Evolutionary conservation across 2,329 filamentous ascomycete genomes (phyloP), one percentile per base, ranked within the genome.

Genomic region (Lachnellula hyalina): DNA sequence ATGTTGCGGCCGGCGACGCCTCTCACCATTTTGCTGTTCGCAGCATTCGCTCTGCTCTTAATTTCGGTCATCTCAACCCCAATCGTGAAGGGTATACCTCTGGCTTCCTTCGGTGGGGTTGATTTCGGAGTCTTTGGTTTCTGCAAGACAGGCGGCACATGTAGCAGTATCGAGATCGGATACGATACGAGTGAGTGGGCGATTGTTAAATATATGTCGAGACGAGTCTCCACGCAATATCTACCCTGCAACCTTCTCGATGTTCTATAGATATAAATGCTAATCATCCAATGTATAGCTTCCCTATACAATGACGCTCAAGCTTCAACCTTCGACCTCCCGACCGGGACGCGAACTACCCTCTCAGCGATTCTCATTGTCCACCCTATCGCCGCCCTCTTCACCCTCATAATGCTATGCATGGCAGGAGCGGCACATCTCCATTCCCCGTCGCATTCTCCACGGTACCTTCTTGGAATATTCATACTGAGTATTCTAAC

Each of bases 41-140:
- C 82, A 67, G 91, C 93, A 62, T 96, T 99, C 72, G 87, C 79
- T 60, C 78, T 97, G 59, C 80, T 97, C 51, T 77, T 97, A 47
- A 78, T 99, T 40, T 89, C 91, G 47, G 89, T 92, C 40, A 75
- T 99, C n/a, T 96, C 93, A 1, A 92, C 90, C 0, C 94, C 94
- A 17, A 84, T 99, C 63, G 87, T 97, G 69, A 85, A 87, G 68
- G 81, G 79, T 25, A 95, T 99, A 47, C 90, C 91, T 9, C 78
- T 99, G 42, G 92, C 89, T 38, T 85, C 83, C 51, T 93, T 85
- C 68, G 75, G 85, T 42, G 85, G 86, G 65, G 83, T 89, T 63
- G 85, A 85, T 63, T 96, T 95, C 76, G 94, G 94, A 48, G 92
- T 97, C 48, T 93, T 97, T 75, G 94, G 94, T 25, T 96, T 84